Conservation (phyloP, 805 yeast species). For the Saccharomycopsis fodiens region DNA sequence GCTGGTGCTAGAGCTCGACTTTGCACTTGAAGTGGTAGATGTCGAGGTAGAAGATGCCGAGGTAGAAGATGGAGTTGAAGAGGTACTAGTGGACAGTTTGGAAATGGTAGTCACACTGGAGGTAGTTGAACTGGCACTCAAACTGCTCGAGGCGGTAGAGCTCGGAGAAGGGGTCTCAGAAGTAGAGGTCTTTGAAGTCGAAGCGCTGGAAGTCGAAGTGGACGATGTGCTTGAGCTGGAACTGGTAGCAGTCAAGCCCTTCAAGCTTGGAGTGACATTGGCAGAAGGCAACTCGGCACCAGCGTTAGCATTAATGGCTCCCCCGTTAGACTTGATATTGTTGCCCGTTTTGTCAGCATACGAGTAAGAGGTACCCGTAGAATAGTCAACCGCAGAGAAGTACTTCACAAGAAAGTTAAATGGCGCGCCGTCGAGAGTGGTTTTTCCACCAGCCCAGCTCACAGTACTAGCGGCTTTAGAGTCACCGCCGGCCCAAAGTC, state of each 20-base stretch:
- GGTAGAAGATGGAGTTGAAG: too few species aligned
- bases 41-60: too few species aligned
- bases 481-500: conserved; percentile 46
- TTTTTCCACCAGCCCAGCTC: conserved; percentile 64
- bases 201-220: conserved; percentile 22
- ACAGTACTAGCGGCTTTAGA: conserved; percentile 47
- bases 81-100: conserved; percentile 8
- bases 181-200: conserved; percentile 25
- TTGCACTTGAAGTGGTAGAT: too few species aligned
- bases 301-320: conserved; percentile 21
- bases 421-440: conserved; percentile 44
- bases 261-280: conserved; percentile 23
- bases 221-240: conserved; percentile 1
- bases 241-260: conserved; percentile 3
- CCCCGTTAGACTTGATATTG: conserved; percentile 23
- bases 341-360: conserved; percentile 47
- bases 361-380: conserved; percentile 38
- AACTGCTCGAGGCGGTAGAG: conserved; percentile 10
- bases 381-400: conserved; percentile 43
- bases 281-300: conserved; percentile 15
- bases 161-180: conserved; percentile 22
- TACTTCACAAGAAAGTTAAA: conserved; percentile 42
- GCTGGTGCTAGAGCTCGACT: conserved; percentile 10
- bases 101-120: conserved; percentile 1
- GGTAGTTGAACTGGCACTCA: conserved; percentile 15